Percentiles rank a stretch among this genome's conserved stretches.
Conservation (phyloP, 129 eudicot species). For the Rutidosis leptorrhynchoides region DNA sequence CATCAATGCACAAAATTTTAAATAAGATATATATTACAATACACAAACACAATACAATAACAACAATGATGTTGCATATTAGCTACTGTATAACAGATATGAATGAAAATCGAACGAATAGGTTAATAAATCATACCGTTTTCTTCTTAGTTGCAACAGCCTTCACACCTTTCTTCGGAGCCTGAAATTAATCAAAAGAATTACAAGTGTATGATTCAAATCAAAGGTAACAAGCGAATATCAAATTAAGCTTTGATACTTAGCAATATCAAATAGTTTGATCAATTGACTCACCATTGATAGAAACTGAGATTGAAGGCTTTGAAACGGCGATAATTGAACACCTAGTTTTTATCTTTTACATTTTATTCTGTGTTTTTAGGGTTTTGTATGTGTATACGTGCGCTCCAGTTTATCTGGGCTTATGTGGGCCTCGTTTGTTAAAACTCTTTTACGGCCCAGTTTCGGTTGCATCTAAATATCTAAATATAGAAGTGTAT, state of each 20-base stretch:
- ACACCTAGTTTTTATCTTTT: conserved; percentile 22
- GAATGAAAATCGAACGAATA: neutral
- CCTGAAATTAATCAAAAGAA: conserved; percentile 20
- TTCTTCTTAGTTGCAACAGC: conserved; percentile 38
- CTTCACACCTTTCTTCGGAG: conserved; percentile 40
- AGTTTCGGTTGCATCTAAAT: too few species aligned
- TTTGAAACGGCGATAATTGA: conserved; percentile 31
- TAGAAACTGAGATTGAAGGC: conserved; percentile 12
- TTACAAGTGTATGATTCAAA: neutral
- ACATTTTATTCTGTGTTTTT: conserved; percentile 8
- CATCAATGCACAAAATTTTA: neutral
- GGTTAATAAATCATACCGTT: conserved; percentile 21
- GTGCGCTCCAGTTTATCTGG: too few species aligned
- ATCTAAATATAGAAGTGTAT: too few species aligned
- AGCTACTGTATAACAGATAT: neutral
- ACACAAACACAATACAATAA: neutral
- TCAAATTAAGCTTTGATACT: neutral
- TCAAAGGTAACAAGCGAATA: neutral
- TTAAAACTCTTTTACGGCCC: too few species aligned
- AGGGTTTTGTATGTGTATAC: conserved; percentile 28
- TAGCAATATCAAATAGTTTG: neutral
- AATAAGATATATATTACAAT: neutral
- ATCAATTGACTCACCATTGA: conserved; percentile 17
- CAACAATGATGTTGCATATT: neutral
- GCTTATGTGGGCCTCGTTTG: too few species aligned